phyloP scores from a whole-genome alignment of 2,329 filamentous ascomycete genomes.

The Scedosporium apiospermum region DNA sequence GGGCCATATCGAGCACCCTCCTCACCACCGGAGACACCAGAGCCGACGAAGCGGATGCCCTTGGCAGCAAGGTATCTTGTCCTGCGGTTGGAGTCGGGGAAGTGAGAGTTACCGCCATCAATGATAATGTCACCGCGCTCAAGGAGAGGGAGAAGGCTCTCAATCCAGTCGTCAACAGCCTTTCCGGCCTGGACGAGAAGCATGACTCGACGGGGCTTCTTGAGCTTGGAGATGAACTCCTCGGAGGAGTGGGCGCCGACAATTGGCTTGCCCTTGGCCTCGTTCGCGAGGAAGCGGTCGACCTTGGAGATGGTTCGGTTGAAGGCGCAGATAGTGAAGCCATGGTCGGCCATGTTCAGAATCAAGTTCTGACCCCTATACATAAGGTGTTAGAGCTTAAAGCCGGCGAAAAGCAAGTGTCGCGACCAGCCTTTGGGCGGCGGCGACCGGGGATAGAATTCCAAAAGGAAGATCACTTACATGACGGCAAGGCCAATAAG shows the following conservation, averaged over 20 bases:
- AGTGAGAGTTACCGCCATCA: constrained; percentile 98
- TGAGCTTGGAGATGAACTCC: constrained; percentile 94
- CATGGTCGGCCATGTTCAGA: constrained; percentile 79
- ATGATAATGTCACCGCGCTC: constrained; percentile 95
- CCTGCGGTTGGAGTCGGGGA: constrained; percentile 96
- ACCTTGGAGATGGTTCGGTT: constrained; percentile 99
- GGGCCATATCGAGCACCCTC: constrained; percentile 97
- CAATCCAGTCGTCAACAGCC: constrained; percentile 98
- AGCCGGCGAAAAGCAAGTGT: constrained; percentile 6
- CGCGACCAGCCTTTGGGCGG: constrained; percentile 1
- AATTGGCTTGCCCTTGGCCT: constrained; percentile 91
- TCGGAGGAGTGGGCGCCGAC: constrained; percentile 87
- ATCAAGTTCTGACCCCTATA: constrained; percentile 73
- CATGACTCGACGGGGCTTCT: constrained; percentile 95
- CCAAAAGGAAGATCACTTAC: constrained; percentile 33
- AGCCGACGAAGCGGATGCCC: constrained; percentile 91
- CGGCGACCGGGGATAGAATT: constrained; percentile 1
- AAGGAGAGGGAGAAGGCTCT: constrained; percentile 77
- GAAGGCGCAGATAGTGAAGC: constrained; percentile 95
- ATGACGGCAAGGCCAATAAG: constrained; percentile 90
- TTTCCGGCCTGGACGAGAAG: constrained; percentile 97
- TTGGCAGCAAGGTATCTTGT: constrained; percentile 78
- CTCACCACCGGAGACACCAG: constrained; percentile 97
- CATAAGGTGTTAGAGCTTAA: constrained; percentile 7
- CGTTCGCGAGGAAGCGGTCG: constrained; percentile 83